Percentiles rank a stretch among this genome's conserved stretches.
These are phyloP conservation scores for Nasturtium officinale DNA, from an alignment of 345 rosid species.

Conservation along the genomic window DNA sequence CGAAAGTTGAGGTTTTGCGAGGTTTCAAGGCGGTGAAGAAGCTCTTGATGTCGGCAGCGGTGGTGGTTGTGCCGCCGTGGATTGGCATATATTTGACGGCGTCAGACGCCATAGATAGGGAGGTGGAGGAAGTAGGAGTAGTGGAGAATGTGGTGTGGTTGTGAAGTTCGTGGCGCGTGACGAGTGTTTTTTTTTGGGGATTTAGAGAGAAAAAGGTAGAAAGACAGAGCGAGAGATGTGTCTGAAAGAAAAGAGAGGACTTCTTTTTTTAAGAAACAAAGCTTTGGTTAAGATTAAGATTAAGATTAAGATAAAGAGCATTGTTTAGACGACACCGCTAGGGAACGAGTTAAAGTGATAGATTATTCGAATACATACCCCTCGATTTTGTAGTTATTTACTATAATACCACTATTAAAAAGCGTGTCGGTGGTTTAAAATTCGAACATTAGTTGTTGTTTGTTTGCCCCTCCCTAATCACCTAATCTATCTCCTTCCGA, in stretches of 20 bases:
- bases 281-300: no score
- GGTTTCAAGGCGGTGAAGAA: constrained; percentile 54
- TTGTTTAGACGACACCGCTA: constrained; percentile 23
- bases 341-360: constrained; percentile 11
- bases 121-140: neutral
- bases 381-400: neutral
- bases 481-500: neutral
- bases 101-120: constrained; percentile 66
- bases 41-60: constrained; percentile 49
- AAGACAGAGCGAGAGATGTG: constrained; percentile 16
- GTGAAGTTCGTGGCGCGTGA: constrained; percentile 30
- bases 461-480: no score
- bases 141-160: constrained; percentile 28
- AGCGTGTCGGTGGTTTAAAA: constrained; percentile 32
- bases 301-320: no score
- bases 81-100: constrained; percentile 56
- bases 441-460: constrained; percentile 11
- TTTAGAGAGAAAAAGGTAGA: neutral
- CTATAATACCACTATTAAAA: neutral
- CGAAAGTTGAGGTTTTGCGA: constrained; percentile 58
- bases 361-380: neutral
- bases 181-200: constrained; percentile 1
- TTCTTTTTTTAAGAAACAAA: neutral
- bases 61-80: constrained; percentile 45
- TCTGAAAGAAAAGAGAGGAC: constrained; percentile 9